Evolutionary conservation across 2,329 filamentous ascomycete species (phyloP).

Genomic region (Venturiaceae sp.): DNA sequence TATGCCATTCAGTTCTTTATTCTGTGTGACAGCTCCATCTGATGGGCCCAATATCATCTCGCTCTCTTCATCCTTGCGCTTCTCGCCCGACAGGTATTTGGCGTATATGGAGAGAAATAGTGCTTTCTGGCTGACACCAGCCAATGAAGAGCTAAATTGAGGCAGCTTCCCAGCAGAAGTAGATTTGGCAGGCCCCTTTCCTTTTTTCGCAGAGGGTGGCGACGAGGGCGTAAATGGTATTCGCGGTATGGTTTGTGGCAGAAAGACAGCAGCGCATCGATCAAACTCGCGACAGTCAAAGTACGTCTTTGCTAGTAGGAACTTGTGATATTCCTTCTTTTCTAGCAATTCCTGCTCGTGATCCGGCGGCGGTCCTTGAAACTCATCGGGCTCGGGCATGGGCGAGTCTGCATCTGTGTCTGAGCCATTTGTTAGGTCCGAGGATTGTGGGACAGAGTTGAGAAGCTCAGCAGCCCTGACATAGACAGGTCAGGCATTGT

Average conservation of each 20-base stretch:
- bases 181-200: slow-evolving; percentile 40
- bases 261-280: slow-evolving; percentile 80
- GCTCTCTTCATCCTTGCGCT: slow-evolving; percentile 89
- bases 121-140: slow-evolving; percentile 72
- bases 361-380: slow-evolving; percentile 42
- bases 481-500: slow-evolving; percentile 14
- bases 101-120: slow-evolving; percentile 88
- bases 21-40: slow-evolving; percentile 73
- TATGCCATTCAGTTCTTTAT: slow-evolving; percentile 73
- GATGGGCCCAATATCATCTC: slow-evolving; percentile 95
- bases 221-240: slow-evolving; percentile 19
- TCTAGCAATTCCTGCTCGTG: slow-evolving; percentile 67
- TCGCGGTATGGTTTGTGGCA: slow-evolving; percentile 66
- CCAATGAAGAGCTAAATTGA: slow-evolving; percentile 23
- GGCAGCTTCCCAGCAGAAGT: slow-evolving; percentile 15
- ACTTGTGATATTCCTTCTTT: slow-evolving; percentile 68
- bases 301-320: slow-evolving; percentile 82
- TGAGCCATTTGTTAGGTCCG: slow-evolving; percentile 40
- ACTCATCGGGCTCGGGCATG: slow-evolving; percentile 29
- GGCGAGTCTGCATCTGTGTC: slow-evolving; percentile 50
- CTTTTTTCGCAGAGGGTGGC: slow-evolving; percentile 38
- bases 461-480: slow-evolving; percentile 87
- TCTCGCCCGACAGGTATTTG: slow-evolving; percentile 87
- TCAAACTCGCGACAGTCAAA: slow-evolving; percentile 96
- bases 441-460: slow-evolving; percentile 57